A percentile compares a stretch with the other conserved stretches of the same genome.
Evolutionary conservation across 306 rosid genomes (phyloP).

Genomic region (Glycine soja): DNA sequence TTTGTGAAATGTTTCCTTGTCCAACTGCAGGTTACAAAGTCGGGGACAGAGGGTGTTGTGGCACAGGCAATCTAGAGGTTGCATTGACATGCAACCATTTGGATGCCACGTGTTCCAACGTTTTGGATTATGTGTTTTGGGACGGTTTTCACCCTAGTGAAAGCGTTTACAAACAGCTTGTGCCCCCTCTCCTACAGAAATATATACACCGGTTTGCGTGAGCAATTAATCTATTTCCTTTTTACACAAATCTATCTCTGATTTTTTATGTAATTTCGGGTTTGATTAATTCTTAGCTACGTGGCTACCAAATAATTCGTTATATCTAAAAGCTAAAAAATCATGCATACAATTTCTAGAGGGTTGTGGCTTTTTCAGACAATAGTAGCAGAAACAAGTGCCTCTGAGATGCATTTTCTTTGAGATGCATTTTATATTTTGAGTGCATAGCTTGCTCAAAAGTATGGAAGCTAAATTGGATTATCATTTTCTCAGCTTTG

Average conservation of each 20-base stretch:
- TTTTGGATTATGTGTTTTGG: constrained; percentile 63
- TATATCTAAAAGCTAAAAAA: background rate
- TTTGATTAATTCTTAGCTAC: background rate
- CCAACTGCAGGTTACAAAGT: constrained; percentile 53
- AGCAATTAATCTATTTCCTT: background rate
- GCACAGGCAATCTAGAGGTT: constrained; percentile 64
- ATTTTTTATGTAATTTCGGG: background rate
- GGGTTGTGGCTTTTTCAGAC: no score
- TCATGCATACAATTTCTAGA: background rate
- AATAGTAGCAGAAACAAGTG: background rate
- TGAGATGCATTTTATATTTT: no score
- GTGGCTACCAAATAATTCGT: background rate
- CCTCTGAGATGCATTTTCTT: no score
- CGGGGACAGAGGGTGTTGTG: constrained; percentile 70
- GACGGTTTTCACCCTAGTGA: constrained; percentile 79
- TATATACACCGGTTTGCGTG: constrained; percentile 38
- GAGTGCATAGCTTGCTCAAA: no score
- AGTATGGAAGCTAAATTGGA: no score
- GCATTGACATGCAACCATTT: constrained; percentile 54
- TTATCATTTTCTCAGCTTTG: no score
- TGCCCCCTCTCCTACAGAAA: constrained; percentile 45
- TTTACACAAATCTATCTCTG: background rate
- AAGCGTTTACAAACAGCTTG: constrained; percentile 46
- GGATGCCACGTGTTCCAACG: constrained; percentile 46
- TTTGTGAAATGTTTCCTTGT: background rate